Percentiles rank a stretch among this genome's conserved stretches.
Conservation (phyloP, 1,139 yeast genomes). For the Hyphopichia buzzinii region DNA sequence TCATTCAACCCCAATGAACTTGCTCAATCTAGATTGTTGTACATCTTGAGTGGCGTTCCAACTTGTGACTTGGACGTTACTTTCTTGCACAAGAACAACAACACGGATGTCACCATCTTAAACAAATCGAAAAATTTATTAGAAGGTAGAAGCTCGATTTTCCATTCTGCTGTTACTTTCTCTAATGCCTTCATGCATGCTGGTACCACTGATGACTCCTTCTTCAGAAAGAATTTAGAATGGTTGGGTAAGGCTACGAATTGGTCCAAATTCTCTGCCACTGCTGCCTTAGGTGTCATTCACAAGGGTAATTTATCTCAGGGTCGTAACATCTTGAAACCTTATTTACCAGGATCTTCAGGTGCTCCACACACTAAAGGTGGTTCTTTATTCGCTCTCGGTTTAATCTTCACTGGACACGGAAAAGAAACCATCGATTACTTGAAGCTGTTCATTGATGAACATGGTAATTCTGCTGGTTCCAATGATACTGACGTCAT, state of each 20-base stretch:
- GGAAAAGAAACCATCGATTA: constrained; percentile 86
- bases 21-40: constrained; percentile 47
- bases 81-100: constrained; percentile 80
- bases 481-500: constrained; percentile 80
- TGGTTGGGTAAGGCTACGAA: constrained; percentile 97
- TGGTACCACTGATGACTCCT: constrained; percentile 94
- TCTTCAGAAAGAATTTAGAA: constrained; percentile 85
- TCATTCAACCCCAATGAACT: constrained; percentile 33
- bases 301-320: constrained; percentile 93
- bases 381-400: constrained; percentile 92
- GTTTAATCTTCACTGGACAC: constrained; percentile 93
- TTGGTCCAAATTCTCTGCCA: constrained; percentile 97
- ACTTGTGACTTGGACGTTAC: constrained; percentile 92
- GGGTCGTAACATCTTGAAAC: constrained; percentile 83
- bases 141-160: constrained; percentile 91
- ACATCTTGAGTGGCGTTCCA: constrained; percentile 87
- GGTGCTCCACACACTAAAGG: constrained; percentile 90
- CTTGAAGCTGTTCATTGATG: constrained; percentile 70
- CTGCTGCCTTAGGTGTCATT: constrained; percentile 97
- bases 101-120: constrained; percentile 79
- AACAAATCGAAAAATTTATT: constrained; percentile 77
- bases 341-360: constrained; percentile 84
- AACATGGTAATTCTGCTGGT: constrained; percentile 65
- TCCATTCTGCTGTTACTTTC: constrained; percentile 94
- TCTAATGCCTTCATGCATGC: constrained; percentile 94